Percentiles rank a stretch among this genome's conserved stretches.
phyloP scores from a whole-genome alignment of 1,284 basidiomycete species.

The Ceratobasidium theobromae region DNA sequence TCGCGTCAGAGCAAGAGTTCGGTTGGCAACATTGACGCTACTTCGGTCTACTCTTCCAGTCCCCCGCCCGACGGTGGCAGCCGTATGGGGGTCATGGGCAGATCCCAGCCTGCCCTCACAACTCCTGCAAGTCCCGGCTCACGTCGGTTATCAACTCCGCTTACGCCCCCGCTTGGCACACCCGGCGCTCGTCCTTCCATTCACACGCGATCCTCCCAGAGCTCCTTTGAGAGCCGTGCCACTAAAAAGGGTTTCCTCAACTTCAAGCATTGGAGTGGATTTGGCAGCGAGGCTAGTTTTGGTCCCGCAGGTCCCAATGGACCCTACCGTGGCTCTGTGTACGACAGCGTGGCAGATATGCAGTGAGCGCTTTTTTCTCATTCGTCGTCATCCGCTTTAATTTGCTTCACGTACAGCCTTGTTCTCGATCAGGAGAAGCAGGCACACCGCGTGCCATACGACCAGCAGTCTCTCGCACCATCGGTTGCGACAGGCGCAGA shows the following conservation, averaged over 20 bases:
- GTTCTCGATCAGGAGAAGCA: slow-evolving; percentile 65
- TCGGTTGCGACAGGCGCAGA: slow-evolving; percentile 22
- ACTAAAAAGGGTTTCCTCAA: slow-evolving; percentile 71
- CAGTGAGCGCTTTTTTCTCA: slow-evolving; percentile 61
- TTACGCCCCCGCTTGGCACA: slow-evolving; percentile 19
- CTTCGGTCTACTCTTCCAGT: slow-evolving; percentile 33
- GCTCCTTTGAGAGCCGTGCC: slow-evolving; percentile 33
- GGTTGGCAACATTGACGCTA: slow-evolving; percentile 24
- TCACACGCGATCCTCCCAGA: slow-evolving; percentile 28
- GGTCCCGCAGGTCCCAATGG: slow-evolving; percentile 59
- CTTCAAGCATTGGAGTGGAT: slow-evolving; percentile 72
- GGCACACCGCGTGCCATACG: slow-evolving; percentile 42
- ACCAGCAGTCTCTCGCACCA: slow-evolving; percentile 24
- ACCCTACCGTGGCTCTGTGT: slow-evolving; percentile 20
- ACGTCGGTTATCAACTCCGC: slow-evolving; percentile 31
- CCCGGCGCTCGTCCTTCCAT: slow-evolving; percentile 28
- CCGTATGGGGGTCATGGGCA: slow-evolving; percentile 18
- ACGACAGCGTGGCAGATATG: slow-evolving; percentile 82
- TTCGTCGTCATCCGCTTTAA: slow-evolving; percentile 17
- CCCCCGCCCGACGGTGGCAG: slow-evolving; percentile 15
- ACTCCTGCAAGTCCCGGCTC: slow-evolving; percentile 21
- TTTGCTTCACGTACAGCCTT: slow-evolving; percentile 52
- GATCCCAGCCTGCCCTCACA: slow-evolving; percentile 23
- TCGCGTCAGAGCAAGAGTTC: slow-evolving; percentile 29
- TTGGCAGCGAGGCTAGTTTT: slow-evolving; percentile 75